Percentiles rank a stretch among this genome's conserved stretches.
Conservation (phyloP, 202 grass and related monocot species). For the Carex sylvatica region DNA sequence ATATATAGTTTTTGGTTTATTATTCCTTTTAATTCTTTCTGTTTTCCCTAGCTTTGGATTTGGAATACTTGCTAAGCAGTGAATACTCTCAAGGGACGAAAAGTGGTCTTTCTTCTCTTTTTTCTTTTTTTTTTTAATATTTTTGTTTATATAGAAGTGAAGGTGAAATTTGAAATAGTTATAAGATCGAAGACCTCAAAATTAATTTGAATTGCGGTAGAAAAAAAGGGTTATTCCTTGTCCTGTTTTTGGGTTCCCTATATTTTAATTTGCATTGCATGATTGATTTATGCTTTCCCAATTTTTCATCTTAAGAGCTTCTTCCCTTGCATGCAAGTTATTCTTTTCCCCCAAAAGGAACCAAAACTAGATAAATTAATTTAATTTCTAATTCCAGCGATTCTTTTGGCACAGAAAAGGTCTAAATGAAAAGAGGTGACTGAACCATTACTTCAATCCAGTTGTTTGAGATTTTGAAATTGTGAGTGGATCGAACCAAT, state of each 20-base stretch:
- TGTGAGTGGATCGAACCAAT: too few species aligned
- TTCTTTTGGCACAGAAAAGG: too few species aligned
- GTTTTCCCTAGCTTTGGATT: background rate
- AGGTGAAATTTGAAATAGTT: background rate
- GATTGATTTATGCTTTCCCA: background rate
- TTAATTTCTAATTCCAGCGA: background rate
- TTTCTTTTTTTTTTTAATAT: background rate
- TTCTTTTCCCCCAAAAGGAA: background rate
- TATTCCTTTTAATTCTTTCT: background rate
- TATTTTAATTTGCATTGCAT: too few species aligned
- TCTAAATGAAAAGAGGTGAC: too few species aligned
- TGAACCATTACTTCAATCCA: too few species aligned
- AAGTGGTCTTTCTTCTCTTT: background rate
- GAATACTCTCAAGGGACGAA: background rate
- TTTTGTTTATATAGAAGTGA: background rate
- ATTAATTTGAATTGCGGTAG: background rate
- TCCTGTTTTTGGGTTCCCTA: too few species aligned
- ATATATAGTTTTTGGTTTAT: slow-evolving; percentile 19
- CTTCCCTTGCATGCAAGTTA: slow-evolving; percentile 7
- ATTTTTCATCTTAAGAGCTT: background rate
- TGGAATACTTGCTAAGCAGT: slow-evolving; percentile 19
- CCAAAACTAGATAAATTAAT: background rate
- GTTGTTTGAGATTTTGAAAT: too few species aligned
- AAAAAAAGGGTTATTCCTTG: slow-evolving; percentile 11
- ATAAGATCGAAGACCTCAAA: too few species aligned